phyloP scores from a whole-genome alignment of 2,329 filamentous ascomycete genomes.

The Ophiocordyceps sinensis region DNA sequence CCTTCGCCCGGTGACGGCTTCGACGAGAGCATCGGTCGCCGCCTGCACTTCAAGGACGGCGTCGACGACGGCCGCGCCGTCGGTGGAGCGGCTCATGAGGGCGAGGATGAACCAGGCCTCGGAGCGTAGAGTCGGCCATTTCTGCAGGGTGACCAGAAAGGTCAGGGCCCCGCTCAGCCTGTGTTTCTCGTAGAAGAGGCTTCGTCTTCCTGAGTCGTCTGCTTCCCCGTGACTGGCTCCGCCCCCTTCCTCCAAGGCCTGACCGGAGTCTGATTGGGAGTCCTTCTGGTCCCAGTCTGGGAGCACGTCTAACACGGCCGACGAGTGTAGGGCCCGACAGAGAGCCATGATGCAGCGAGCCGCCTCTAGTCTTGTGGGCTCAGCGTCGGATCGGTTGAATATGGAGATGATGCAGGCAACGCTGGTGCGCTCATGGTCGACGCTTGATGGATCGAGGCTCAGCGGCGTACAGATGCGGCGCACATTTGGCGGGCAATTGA shows the following conservation, averaged over 20 bases:
- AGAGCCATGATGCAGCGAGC: slow-evolving; percentile 37
- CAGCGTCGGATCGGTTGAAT: slow-evolving; percentile 23
- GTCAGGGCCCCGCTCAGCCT: slow-evolving; percentile 27
- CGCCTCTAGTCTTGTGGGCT: slow-evolving; percentile 45
- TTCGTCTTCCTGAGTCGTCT: slow-evolving; percentile 6
- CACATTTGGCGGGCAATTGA: slow-evolving; percentile 38
- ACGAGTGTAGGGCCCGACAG: slow-evolving; percentile 39
- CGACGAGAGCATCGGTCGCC: slow-evolving; percentile 28
- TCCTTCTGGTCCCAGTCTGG: slow-evolving; percentile 14
- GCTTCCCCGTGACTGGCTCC: slow-evolving; percentile 3
- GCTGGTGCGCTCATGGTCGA: slow-evolving; percentile 13
- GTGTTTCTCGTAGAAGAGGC: slow-evolving; percentile 31
- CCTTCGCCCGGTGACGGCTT: slow-evolving; percentile 33
- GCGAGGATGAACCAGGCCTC: slow-evolving; percentile 50
- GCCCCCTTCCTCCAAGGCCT: slow-evolving; percentile 12
- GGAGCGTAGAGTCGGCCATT: slow-evolving; percentile 43
- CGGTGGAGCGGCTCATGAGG: slow-evolving; percentile 37
- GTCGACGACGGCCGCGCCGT: slow-evolving; percentile 32
- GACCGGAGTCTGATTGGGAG: neutral
- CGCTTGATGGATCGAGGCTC: slow-evolving; percentile 14
- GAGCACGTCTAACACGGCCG: slow-evolving; percentile 14
- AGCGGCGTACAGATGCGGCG: slow-evolving; percentile 29
- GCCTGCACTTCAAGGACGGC: slow-evolving; percentile 26
- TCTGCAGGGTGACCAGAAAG: slow-evolving; percentile 40
- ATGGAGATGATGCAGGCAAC: slow-evolving; percentile 22